Evolutionary conservation across 2,329 filamentous ascomycete genomes (phyloP), one percentile per base, ranked within the genome.

Genomic region (Hirsutella thompsonii): DNA sequence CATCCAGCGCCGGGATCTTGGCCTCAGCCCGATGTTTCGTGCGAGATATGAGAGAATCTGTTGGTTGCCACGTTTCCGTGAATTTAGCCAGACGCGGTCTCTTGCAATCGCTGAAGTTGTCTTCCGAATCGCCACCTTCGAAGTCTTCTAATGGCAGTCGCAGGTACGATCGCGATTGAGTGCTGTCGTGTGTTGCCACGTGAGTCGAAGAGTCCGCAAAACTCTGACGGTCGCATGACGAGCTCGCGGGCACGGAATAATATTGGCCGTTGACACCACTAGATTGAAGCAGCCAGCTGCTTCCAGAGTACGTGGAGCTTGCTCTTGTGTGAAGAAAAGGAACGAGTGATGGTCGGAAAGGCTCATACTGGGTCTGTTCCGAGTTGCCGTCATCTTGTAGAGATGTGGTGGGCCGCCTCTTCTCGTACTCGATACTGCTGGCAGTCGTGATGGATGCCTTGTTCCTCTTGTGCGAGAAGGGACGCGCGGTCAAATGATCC

Each of bases 241-340:
- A 26, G 23, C 23, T 26, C 23, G 6, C 23, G 6, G 23, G 23
- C 6, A 26, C 23, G 11, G 23, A 26, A 11, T 26, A 11, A 11
- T 26, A 26, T n/a, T 16, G 19, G 10, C 36, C 36, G 20, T 10
- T 9, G 10, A 20, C 20, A 11, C 10, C 16, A 6, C 18, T 21
- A 10, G 36, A n/a, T 8, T 19, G 20, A 26, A 26, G 23, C 18
- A n/a, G 20, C 8, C 36, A n/a, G 36, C 18, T 37, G 8, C 10
- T 14, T 13, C 20, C 19, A 2, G 79, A 85, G 37, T 73, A 66
- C 6, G 23, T 6, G 6, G 23, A 26, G 23, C 11, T 26, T 14
- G 67, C 70, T 28, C 88, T 76, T 0, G 84, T 93, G 55, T 92
- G 81, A 61, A 84, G 75, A 59, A 94, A 95, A 0, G 88, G 80